These are phyloP conservation scores for Arthrinium phaeospermum DNA, from an alignment of 2,329 filamentous ascomycete species.

Conservation along the genomic window DNA sequence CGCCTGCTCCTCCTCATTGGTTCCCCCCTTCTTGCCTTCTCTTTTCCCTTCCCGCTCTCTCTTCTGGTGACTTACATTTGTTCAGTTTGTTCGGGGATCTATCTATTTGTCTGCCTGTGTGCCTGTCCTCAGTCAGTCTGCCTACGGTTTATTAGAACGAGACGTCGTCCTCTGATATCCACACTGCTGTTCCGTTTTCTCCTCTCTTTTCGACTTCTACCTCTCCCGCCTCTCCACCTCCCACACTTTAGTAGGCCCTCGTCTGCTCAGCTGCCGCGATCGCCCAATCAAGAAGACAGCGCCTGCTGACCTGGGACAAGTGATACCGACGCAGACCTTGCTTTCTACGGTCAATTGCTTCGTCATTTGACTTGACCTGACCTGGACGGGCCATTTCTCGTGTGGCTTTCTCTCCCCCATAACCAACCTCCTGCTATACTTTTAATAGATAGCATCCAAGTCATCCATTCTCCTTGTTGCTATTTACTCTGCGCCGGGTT, in stretches of 20 bases:
- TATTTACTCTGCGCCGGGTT: background rate
- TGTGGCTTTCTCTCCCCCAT: background rate
- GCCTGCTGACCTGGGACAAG: slow-evolving; percentile 7
- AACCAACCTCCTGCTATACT: background rate
- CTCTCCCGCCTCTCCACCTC: background rate
- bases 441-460: background rate
- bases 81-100: background rate
- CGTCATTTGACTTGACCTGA: background rate
- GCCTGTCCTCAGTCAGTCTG: background rate
- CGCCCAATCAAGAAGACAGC: background rate
- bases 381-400: background rate
- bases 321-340: background rate
- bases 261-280: slow-evolving; percentile 15
- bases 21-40: background rate
- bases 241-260: background rate
- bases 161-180: slow-evolving; percentile 20
- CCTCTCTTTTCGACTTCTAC: background rate
- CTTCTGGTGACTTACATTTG: background rate
- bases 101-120: background rate
- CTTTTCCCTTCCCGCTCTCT: background rate
- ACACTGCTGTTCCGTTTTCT: slow-evolving; percentile 12
- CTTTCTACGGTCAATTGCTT: background rate
- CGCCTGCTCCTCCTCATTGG: background rate
- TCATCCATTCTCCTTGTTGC: background rate
- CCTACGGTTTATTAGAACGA: background rate